These are phyloP conservation scores for Rhizopogon salebrosus DNA, from an alignment of 768 basidiomycete genomes.

Conservation along the genomic window DNA sequence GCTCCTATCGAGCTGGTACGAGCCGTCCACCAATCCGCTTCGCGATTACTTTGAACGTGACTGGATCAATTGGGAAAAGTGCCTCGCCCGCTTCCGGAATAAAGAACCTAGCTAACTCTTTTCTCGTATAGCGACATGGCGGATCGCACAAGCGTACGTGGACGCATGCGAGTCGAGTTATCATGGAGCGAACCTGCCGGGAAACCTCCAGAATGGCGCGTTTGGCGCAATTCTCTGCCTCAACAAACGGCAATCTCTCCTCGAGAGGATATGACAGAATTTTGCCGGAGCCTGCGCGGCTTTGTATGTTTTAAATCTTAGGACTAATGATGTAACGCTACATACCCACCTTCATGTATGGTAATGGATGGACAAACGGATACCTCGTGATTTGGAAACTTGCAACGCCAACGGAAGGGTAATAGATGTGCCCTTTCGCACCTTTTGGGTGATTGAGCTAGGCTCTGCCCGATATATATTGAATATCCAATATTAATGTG, in stretches of 20 bases:
- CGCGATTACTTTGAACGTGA: conserved; percentile 61
- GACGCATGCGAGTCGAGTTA: conserved; percentile 39
- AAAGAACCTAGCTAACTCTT: conserved; percentile 4
- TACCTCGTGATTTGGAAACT: background rate
- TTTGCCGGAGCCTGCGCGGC: conserved; percentile 38
- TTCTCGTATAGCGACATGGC: conserved; percentile 58
- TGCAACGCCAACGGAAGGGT: background rate
- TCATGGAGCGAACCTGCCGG: conserved; percentile 48
- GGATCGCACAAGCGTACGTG: conserved; percentile 61
- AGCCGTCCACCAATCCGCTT: conserved; percentile 26
- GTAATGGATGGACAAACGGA: background rate
- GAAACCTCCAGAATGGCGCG: conserved; percentile 45
- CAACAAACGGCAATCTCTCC: conserved; percentile 7
- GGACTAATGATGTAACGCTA: background rate
- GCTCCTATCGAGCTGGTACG: conserved; percentile 18
- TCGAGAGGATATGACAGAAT: conserved; percentile 26
- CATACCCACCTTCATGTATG: background rate
- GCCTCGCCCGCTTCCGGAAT: conserved; percentile 15
- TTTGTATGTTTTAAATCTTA: conserved; percentile 48
- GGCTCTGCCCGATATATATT: no score
- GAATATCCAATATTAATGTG: no score
- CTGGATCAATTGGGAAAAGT: conserved; percentile 73
- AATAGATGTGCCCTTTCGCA: background rate
- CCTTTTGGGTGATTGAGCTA: no score
- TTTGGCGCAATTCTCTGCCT: conserved; percentile 40